These are phyloP conservation scores for Wallacemonas sp. DNA, from an alignment of 208 protist genomes.

Conservation along the genomic window DNA sequence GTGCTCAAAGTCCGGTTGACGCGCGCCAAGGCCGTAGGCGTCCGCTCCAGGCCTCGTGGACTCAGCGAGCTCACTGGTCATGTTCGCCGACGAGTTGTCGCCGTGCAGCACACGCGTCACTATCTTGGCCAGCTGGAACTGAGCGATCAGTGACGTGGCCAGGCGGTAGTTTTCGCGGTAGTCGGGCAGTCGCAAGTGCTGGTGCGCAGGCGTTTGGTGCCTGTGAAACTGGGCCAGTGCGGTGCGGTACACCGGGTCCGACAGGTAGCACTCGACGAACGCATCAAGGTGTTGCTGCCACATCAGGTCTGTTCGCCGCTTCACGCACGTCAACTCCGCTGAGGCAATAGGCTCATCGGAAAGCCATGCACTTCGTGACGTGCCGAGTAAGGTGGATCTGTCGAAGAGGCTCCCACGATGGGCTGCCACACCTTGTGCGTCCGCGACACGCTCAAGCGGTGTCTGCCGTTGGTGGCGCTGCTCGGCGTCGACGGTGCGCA, in stretches of 20 bases:
- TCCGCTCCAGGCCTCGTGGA: no score
- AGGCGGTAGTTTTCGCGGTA: conserved; percentile 9
- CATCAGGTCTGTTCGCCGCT: conserved; percentile 1
- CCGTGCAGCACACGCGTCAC: conserved; percentile 2
- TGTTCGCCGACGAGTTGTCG: background rate
- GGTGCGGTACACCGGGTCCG: conserved; percentile 26
- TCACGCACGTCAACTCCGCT: background rate
- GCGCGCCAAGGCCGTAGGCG: no score
- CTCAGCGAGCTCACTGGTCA: no score
- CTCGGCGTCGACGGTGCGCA: background rate
- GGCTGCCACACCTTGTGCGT: background rate
- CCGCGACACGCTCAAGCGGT: conserved; percentile 1
- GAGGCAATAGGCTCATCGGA: background rate
- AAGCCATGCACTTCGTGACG: background rate
- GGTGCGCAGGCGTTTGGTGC: conserved; percentile 31
- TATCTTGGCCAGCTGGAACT: conserved; percentile 6
- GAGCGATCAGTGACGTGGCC: conserved; percentile 10
- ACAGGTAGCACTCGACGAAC: conserved; percentile 47
- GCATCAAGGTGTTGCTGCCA: conserved; percentile 39
- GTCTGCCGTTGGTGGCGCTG: background rate
- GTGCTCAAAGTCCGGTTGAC: background rate
- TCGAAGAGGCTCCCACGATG: background rate
- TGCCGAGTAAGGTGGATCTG: background rate
- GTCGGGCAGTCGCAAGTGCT: conserved; percentile 36
- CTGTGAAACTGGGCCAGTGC: conserved; percentile 37